These are phyloP conservation scores for Amniculicola lignicola DNA, from an alignment of 495 filamentous ascomycete species.

Conservation along the genomic window DNA sequence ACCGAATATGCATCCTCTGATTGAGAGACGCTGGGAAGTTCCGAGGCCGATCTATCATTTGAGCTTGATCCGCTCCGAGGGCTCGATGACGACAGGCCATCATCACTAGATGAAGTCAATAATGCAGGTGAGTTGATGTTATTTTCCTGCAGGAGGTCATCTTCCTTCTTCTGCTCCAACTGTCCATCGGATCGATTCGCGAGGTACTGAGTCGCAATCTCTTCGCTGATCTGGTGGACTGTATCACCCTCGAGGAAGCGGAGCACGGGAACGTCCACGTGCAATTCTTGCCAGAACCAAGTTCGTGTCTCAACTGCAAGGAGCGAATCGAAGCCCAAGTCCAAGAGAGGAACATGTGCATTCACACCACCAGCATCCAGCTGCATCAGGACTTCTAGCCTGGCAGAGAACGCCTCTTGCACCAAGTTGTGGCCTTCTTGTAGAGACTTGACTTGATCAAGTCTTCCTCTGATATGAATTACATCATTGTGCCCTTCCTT, in stretches of 20 bases:
- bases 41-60: neutral
- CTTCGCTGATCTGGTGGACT: neutral
- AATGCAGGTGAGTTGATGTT: too few relatives aligned
- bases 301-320: slow-evolving; percentile 60
- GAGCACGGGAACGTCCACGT: slow-evolving; percentile 34
- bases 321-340: slow-evolving; percentile 57
- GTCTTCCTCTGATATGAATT: too few relatives aligned
- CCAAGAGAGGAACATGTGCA: neutral
- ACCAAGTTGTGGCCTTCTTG: too few relatives aligned
- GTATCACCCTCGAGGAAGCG: neutral
- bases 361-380: neutral
- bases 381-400: neutral
- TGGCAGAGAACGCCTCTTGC: neutral
- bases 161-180: too few relatives aligned
- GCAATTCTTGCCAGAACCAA: slow-evolving; percentile 58
- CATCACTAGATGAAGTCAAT: too few relatives aligned
- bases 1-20: neutral
- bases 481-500: too few relatives aligned
- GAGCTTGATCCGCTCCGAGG: too few relatives aligned
- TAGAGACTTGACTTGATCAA: too few relatives aligned
- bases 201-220: neutral
- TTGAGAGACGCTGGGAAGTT: too few relatives aligned
- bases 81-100: neutral
- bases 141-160: too few relatives aligned
- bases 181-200: neutral